Base-by-base conservation (phyloP, 169 alveolate species). In the Cryptosporidium sp. region DNA sequence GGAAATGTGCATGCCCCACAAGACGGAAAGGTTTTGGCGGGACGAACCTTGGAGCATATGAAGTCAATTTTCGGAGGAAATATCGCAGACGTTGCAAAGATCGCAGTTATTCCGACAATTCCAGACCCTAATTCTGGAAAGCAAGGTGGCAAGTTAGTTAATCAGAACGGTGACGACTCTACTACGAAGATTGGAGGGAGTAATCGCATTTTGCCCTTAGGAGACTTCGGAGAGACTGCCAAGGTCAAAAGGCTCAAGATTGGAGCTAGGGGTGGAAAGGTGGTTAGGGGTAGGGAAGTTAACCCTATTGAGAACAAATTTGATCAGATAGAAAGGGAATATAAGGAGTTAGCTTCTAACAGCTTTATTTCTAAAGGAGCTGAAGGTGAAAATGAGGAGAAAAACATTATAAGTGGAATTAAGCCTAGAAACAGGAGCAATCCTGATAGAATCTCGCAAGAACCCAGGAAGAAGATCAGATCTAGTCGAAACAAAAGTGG, bases 51-150 rank as follows among this genome's bases (percentile, higher is more conserved):
- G 45, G 70, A 65, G 39, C 73, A 65, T 41, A 80, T 80, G 89
- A 80, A 80, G 67, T 39, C 89, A 9, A 80, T 80, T 14, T 80
- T 80, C 41, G 89, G 89, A 21, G 75, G 74, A 9, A 65, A 80
- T 65, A 48, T 80, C 14, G 75, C 62, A 16, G 89, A 80, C 29
- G 12, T 62, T 62, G 75, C 89, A 21, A 80, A 80, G 29, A 43
- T 26, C 12, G 43, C 68, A 26, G n/a, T 65, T 12, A 80, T 80
- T 41, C 74, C 80, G 3, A 18, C 31, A 1, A 80, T 80, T 26
- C 89, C 89, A 43, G 9, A 12, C 21, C 50, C 18, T 8, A 48
- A 29, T 18, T 12, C 65, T 31, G 80, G 51, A 18, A 50, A 23
- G 21, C 52, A n/a, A 9, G 23, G n/a, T 39, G 55, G 18, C 0